A percentile compares a stretch with the other conserved stretches of the same genome.
Conservation (phyloP, 2,329 filamentous ascomycete species). For the Hypoxylon sp. region DNA sequence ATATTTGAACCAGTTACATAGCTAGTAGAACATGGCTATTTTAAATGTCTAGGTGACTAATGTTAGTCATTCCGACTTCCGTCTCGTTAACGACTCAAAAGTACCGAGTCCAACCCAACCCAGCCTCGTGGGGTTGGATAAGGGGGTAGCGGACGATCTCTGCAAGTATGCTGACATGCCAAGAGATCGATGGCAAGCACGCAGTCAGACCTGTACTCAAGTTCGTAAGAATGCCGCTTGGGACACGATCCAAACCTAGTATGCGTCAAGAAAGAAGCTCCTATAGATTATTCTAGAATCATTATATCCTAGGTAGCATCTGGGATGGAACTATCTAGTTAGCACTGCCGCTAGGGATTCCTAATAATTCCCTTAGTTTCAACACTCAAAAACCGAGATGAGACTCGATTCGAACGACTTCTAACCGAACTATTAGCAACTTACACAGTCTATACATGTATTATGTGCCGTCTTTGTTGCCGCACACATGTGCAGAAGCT, state of each 20-base stretch:
- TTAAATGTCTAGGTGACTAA: constrained; percentile 25
- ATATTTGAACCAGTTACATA: constrained; percentile 1
- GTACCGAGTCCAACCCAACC: constrained; percentile 13
- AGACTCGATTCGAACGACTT: background rate
- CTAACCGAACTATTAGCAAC: background rate
- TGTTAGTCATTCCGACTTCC: constrained; percentile 16
- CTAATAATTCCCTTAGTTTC: background rate
- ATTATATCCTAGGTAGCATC: constrained; percentile 7
- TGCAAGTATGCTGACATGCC: constrained; percentile 34
- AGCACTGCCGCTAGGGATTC: background rate
- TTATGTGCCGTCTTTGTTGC: background rate
- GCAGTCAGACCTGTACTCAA: constrained; percentile 19
- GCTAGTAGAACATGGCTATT: constrained; percentile 21
- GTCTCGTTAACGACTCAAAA: constrained; percentile 5
- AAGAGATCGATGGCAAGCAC: constrained; percentile 29
- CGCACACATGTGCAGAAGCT: constrained; percentile 1
- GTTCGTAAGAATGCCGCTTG: background rate
- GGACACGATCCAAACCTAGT: background rate
- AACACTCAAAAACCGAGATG: background rate
- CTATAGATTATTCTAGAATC: background rate
- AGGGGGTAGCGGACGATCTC: constrained; percentile 37
- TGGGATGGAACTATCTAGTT: background rate
- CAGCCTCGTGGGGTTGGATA: constrained; percentile 26
- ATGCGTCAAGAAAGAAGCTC: background rate
- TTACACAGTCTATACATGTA: background rate